These are phyloP conservation scores for Dittrichia graveolens DNA, from an alignment of 129 eudicot species.

Conservation along the genomic window DNA sequence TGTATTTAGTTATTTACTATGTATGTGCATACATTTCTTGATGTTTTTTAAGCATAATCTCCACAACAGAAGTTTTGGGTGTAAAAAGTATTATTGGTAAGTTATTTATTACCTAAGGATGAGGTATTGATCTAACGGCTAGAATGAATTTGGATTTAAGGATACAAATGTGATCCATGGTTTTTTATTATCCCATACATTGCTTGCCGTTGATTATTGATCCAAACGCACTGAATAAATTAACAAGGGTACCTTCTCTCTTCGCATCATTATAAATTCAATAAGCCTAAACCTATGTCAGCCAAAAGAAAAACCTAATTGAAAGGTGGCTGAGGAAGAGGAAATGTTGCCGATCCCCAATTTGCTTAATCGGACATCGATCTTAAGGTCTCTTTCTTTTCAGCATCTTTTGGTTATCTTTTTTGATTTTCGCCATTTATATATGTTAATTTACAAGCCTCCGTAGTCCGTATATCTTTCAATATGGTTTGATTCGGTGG, in stretches of 20 bases:
- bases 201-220: neutral
- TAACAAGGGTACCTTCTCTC: neutral
- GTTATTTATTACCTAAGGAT: too few species aligned
- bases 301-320: neutral
- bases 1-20: too few species aligned
- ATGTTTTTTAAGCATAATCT: too few species aligned
- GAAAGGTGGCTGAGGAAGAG: too few species aligned
- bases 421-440: neutral
- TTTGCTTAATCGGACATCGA: neutral
- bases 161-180: neutral
- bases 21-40: too few species aligned
- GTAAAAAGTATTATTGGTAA: too few species aligned
- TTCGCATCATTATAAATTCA: neutral
- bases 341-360: too few species aligned
- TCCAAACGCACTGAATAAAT: neutral
- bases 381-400: neutral
- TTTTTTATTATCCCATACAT: neutral
- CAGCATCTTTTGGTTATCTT: neutral
- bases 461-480: too few species aligned
- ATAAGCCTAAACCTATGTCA: neutral
- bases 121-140: neutral
- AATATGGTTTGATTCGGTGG: too few species aligned
- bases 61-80: too few species aligned
- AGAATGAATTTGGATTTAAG: neutral
- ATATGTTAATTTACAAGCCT: too few species aligned